Base-by-base conservation (phyloP, 495 filamentous ascomycete species). In the Delitschia confertaspora region DNA sequence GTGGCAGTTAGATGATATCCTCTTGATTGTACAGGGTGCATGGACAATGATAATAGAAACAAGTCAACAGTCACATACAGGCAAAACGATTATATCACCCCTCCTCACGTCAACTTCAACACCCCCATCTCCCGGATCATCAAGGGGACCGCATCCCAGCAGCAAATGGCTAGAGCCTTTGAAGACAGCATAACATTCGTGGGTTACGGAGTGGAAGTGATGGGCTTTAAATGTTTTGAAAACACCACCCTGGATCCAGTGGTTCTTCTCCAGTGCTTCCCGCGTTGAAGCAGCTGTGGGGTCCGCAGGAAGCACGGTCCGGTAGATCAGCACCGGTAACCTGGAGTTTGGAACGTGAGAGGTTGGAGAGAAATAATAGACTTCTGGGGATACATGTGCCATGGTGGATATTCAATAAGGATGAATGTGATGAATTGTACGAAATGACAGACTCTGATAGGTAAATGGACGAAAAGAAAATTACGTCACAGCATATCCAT, bases 101-200 rank as follows among this genome's bases (percentile, higher is more conserved):
- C 35, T 43, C 16, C 34, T 35, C 38, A 65, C 36, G 14, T 61
- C 57, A 16, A 68, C 53, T 34, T 57, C 46, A n/a, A 61, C 36
- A 32, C 56, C 64, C n/a, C 52, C 51, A 4, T 33, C 26, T 21
- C 42, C 49, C 6, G 31, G 20, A 27, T 51, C 36, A 43, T 67
- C 65, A 19, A 62, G 37, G 32, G 65, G 62, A 6, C 62, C 60
- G 33, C 52, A 40, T 3, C 64, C 62, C 17, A 66, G 55, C 23
- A 63, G 35, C 35, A 66, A 39, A 11, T 38, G 41, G 35, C 58
- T 64, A 3, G 21, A 41, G 7, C 65, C 65, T 23, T 57, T 54
- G 44, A 65, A 56, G 7, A 66, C 55, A 24, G 61, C 65, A 53
- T 66, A 68, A 40, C 59, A 64, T 46, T 68, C 62, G 43, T 65